Evolutionary conservation across 495 filamentous ascomycete genomes (phyloP).

Genomic region (Neurospora tetrasperma): DNA sequence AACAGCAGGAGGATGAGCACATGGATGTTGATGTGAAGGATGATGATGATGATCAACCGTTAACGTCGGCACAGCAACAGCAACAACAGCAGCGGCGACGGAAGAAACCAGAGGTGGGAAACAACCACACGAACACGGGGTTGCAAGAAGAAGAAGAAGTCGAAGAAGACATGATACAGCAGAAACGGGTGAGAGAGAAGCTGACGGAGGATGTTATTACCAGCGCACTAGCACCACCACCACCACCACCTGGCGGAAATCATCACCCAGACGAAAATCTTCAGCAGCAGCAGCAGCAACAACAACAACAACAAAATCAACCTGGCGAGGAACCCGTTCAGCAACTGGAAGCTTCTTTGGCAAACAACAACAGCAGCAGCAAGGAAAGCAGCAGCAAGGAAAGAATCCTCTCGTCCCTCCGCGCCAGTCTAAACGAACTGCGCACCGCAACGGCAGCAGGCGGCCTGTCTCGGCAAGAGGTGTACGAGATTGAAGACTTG

Average conservation of each 20-base stretch:
- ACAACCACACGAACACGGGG: too few species aligned
- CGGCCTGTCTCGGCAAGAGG: conserved; percentile 37
- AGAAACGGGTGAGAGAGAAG: background rate
- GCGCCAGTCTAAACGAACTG: conserved; percentile 40
- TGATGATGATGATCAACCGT: too few species aligned
- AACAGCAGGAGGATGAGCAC: too few species aligned
- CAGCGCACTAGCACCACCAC: background rate
- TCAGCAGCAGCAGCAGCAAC: background rate
- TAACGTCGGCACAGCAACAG: too few species aligned
- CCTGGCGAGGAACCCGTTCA: background rate
- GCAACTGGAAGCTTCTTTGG: background rate
- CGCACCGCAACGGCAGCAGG: conserved; percentile 25
- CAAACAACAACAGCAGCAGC: background rate
- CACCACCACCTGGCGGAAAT: background rate
- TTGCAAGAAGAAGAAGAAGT: too few species aligned
- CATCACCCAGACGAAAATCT: background rate
- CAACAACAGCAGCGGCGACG: too few species aligned
- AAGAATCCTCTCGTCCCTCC: conserved; percentile 41
- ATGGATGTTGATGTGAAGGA: too few species aligned
- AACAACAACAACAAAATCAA: background rate
- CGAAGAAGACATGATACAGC: too few species aligned
- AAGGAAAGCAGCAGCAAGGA: conserved; percentile 2
- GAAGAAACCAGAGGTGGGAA: background rate
- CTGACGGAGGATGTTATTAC: background rate
- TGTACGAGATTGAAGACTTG: conserved; percentile 53